These are phyloP conservation scores for Trametes polyzona DNA, from an alignment of 1,284 basidiomycete genomes.

Conservation along the genomic window DNA sequence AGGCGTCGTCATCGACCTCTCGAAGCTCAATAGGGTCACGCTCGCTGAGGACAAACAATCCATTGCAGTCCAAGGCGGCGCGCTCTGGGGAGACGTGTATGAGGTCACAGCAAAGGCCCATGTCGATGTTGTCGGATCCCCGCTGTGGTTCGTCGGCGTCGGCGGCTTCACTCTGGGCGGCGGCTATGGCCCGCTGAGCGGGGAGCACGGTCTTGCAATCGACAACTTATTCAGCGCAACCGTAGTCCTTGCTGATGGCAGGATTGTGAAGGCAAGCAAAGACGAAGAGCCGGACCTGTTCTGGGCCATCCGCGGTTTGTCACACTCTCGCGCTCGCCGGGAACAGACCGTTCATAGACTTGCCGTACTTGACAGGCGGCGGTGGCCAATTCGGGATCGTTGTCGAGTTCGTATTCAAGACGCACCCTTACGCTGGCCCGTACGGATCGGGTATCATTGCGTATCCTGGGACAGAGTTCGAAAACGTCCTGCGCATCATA, in stretches of 20 bases:
- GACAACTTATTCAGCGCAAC: slow-evolving; percentile 44
- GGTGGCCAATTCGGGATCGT: slow-evolving; percentile 54
- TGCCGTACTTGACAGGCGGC: slow-evolving; percentile 37
- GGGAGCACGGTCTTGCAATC: slow-evolving; percentile 42
- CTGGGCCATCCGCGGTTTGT: slow-evolving; percentile 39
- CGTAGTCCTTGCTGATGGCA: slow-evolving; percentile 42
- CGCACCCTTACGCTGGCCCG: slow-evolving; percentile 32
- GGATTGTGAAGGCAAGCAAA: slow-evolving; percentile 35
- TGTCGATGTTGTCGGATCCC: slow-evolving; percentile 36
- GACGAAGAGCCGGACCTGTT: slow-evolving; percentile 27
- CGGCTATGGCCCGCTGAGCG: slow-evolving; percentile 43
- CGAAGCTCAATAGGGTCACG: slow-evolving; percentile 35
- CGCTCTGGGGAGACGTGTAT: slow-evolving; percentile 42
- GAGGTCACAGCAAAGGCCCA: slow-evolving; percentile 32
- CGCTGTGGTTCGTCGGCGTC: slow-evolving; percentile 29
- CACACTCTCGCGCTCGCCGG: background rate
- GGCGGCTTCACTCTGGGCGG: slow-evolving; percentile 43
- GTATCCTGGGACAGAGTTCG: slow-evolving; percentile 21
- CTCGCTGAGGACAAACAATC: slow-evolving; percentile 35
- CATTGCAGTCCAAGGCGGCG: slow-evolving; percentile 41
- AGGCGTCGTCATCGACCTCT: slow-evolving; percentile 45
- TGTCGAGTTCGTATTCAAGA: slow-evolving; percentile 44
- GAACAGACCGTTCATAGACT: background rate
- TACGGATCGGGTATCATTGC: slow-evolving; percentile 27
- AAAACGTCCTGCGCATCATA: slow-evolving; percentile 19